Evolutionary conservation across 768 basidiomycete species (phyloP), one percentile per base, ranked within the genome.

Genomic region (Naematelia aurantialba): DNA sequence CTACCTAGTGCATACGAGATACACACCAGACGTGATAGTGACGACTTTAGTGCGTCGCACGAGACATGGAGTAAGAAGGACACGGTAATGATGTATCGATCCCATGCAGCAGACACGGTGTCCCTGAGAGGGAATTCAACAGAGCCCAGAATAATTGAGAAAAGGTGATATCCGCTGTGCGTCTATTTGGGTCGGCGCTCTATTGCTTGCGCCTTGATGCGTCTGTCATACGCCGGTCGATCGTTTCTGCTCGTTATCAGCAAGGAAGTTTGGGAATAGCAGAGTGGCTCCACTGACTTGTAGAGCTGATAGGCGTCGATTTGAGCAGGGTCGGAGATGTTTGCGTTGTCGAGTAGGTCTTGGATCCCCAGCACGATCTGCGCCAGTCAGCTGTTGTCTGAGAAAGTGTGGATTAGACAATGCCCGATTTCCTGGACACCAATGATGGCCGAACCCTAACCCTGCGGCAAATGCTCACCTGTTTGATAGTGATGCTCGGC

Each of bases 291-390:
- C 27, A 55, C 91, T 70, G 68, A 94, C 93, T 94, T 96, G 83
- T 92, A 98, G 87, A 96, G 89, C 29, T 91, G 93, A 78, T 98
- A 98, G 11, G 96, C 96, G 68, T 98, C 94, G 56, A 92, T 91
- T 75, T 99, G 96, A 0, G 96, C 96, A 5, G 96, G 96, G 79
- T 99, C 96, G 59, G 88, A 89, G 44, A 93, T 89, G 71, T 99
- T 99, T 8, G 96, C 94, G 65, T 94, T 89, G 71, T 94, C 87
- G 59, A 99, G 80, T 2, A 99, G 81, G 69, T 98, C 96, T 77
- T 99, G 96, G 52, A 99, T 89, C 56, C 96, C 96, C 11, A 97
- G 81, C 25, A 96, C 80, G 67, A 99, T 93, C 96, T 99, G 69
- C 45, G 14, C 49, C 27, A n/a, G n/a, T n/a, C n/a, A n/a, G n/a